Evolutionary conservation across 352 stramenopile genomes (phyloP).

Genomic region (Phytophthora syringae): DNA sequence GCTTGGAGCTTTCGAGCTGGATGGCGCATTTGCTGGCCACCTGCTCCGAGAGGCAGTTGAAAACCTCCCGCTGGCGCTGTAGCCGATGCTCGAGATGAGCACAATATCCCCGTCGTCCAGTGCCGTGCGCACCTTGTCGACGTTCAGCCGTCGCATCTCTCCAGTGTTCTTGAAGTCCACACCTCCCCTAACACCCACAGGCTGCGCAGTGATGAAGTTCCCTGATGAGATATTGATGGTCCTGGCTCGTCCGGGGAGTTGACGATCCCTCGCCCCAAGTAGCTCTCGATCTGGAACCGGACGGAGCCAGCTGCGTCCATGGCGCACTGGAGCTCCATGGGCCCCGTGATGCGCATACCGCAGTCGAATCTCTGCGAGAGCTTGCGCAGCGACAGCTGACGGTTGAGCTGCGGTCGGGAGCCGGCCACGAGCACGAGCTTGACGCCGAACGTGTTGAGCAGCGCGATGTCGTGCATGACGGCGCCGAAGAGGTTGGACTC

Average conservation of each 20-base stretch:
- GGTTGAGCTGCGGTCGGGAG: constrained; percentile 95
- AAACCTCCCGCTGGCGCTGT: constrained; percentile 96
- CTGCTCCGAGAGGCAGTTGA: constrained; percentile 91
- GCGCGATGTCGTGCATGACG: constrained; percentile 96
- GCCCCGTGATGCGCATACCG: constrained; percentile 92
- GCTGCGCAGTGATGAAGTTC: constrained; percentile 97
- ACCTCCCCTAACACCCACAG: constrained; percentile 84
- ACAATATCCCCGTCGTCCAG: constrained; percentile 96
- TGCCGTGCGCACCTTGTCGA: constrained; percentile 89
- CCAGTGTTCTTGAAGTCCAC: constrained; percentile 93
- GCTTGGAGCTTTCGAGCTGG: constrained; percentile 85
- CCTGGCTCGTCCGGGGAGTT: constrained; percentile 76
- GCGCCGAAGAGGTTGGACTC: constrained; percentile 91
- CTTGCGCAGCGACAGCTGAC: constrained; percentile 80
- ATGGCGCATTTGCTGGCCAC: constrained; percentile 89
- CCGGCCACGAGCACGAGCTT: constrained; percentile 96
- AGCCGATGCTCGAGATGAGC: constrained; percentile 95
- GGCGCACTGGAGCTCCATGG: constrained; percentile 91
- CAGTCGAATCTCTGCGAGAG: constrained; percentile 80
- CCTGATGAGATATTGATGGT: constrained; percentile 95
- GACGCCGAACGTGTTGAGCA: constrained; percentile 96
- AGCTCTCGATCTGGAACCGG: constrained; percentile 91
- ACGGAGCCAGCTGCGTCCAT: constrained; percentile 95
- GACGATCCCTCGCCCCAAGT: constrained; percentile 82
- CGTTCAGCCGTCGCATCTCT: constrained; percentile 95